These are phyloP conservation scores for Globisporangium acanthophoron DNA, from an alignment of 352 stramenopile species.

Conservation along the genomic window DNA sequence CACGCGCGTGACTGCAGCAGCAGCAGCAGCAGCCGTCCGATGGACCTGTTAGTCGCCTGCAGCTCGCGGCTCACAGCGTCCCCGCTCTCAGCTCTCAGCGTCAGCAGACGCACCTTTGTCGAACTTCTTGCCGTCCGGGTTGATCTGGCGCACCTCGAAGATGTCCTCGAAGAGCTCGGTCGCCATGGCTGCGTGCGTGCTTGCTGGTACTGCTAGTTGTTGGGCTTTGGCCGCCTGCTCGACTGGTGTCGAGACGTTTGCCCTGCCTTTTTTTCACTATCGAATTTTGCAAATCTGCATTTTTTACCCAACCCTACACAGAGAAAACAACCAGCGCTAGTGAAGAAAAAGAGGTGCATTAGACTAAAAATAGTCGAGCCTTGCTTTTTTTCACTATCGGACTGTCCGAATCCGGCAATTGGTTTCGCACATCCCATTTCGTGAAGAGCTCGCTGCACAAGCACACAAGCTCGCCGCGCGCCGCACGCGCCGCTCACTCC, in stretches of 20 bases:
- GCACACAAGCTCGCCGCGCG: not conserved
- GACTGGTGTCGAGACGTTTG: not conserved
- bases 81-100: not conserved
- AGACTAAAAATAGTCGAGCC: no score
- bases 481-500: slow-evolving; percentile 29
- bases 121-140: slow-evolving; percentile 98
- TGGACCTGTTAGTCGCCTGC: not conserved
- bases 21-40: not conserved
- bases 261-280: not conserved
- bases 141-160: slow-evolving; percentile 96
- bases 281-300: no score
- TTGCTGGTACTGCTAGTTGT: not conserved
- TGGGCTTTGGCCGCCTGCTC: not conserved
- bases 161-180: slow-evolving; percentile 98
- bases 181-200: slow-evolving; percentile 40
- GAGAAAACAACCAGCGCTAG: no score
- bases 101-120: slow-evolving; percentile 75
- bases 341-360: no score
- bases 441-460: not conserved
- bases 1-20: slow-evolving; percentile 88
- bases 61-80: no score
- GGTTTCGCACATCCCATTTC: no score
- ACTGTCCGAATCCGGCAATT: not conserved
- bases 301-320: no score
- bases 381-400: slow-evolving; percentile 2